Base-by-base conservation (phyloP, 1,284 basidiomycete species). In the Sporisorium iseilematis-ciliati region DNA sequence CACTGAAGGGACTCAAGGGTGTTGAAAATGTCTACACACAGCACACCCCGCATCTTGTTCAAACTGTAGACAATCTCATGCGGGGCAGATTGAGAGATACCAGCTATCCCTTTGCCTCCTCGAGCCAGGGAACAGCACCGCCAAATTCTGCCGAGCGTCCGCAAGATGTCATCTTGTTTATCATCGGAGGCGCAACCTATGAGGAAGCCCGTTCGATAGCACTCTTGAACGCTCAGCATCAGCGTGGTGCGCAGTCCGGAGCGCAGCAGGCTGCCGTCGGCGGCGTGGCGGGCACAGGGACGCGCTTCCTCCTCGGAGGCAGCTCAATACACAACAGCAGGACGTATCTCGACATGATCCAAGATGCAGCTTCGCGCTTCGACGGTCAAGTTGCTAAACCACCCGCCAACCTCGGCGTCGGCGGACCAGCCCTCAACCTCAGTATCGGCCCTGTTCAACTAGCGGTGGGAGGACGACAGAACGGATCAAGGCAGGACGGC, bases 1-100 rank as follows among this genome's bases (percentile, higher is more conserved):
- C 96, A 0, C 86, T 99, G 70, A 97, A 97, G 84, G 97, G 97
- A 1, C 87, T 99, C 60, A 97, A 97, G 88, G 97, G 97, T 7
- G 97, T 99, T 7, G 97, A 99, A 86, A 99, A 99, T 82, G 96
- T 99, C 8, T 99, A 98, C 84, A 99, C 95, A 60, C 97, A 99
- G 82, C 97, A 99, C 82, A 92, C 91, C 16, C 97, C 97, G 10
- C 95, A 97, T 85, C 88, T 99, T 3, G 91, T 92, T 0, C 91
- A 97, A 82, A 99, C 96, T 6, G 87, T 99, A 21, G 97, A 99
- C 82, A 89, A 92, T 60, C 87, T 99, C 2, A 89, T 97, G 80
- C 94, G 91, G 80, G 96, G 95, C 14, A 88, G 93, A 51, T 85
- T 99, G 71, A 91, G 90, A 75, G 96, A 98, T 75, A 89, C 90